Percentiles rank a stretch among this genome's conserved stretches.
Conservation (phyloP, 106 monocot genomes). For the Dendrobium chrysotoxum region DNA sequence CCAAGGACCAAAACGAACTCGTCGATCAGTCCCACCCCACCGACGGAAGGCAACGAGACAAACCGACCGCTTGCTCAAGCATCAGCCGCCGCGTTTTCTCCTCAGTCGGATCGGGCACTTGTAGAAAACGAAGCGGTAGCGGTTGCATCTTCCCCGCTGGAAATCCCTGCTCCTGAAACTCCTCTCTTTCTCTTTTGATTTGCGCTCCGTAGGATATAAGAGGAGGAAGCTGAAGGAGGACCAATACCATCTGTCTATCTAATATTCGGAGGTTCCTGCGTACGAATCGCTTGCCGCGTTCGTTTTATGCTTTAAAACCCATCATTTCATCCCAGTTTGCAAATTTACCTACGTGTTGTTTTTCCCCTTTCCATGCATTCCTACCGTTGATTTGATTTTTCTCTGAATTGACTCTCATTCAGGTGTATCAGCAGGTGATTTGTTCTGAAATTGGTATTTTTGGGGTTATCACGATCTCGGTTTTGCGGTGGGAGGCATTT, state of each 20-base stretch:
- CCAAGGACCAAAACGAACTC: too few species aligned
- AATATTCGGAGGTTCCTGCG: background rate
- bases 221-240: background rate
- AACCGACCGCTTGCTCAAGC: background rate
- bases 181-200: background rate
- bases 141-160: background rate
- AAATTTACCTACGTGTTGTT: background rate
- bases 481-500: background rate
- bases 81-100: background rate
- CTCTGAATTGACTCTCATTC: background rate
- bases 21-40: too few species aligned
- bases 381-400: background rate
- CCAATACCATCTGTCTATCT: background rate
- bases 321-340: background rate
- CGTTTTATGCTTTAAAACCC: background rate
- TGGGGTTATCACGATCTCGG: background rate
- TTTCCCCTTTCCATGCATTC: background rate
- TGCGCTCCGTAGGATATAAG: background rate
- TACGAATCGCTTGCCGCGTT: background rate
- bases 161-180: background rate
- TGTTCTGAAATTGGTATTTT: background rate
- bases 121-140: too few species aligned
- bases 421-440: background rate
- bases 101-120: background rate
- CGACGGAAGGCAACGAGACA: background rate